phyloP scores from a whole-genome alignment of 345 rosid species.

The Erysimum cheiranthoides region DNA sequence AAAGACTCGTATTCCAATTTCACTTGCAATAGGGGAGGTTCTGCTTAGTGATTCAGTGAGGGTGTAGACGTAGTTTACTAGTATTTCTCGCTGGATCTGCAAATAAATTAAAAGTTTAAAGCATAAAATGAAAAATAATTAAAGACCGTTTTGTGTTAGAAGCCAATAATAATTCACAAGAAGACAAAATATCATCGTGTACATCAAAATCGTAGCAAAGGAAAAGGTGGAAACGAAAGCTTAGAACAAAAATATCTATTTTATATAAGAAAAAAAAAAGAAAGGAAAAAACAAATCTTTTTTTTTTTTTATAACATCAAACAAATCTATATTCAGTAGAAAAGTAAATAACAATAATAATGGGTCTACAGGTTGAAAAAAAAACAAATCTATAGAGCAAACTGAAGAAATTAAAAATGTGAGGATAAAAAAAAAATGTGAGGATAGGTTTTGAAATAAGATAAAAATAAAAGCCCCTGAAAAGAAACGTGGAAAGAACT shows the following conservation, averaged over 20 bases:
- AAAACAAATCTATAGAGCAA: neutral
- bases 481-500: constrained; percentile 35
- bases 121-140: neutral
- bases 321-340: neutral
- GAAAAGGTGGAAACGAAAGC: constrained; percentile 25
- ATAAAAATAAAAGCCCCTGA: constrained; percentile 27
- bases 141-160: constrained; percentile 4
- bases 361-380: neutral
- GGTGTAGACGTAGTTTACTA: constrained; percentile 3
- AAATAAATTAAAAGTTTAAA: neutral
- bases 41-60: neutral
- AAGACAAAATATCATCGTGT: constrained; percentile 18
- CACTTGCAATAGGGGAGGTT: neutral
- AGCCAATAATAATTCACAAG: constrained; percentile 29
- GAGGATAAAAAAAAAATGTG: no score
- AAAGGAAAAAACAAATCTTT: neutral
- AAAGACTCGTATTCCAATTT: neutral
- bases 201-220: neutral
- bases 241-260: no score
- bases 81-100: neutral
- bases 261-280: no score
- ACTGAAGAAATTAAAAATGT: neutral
- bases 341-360: neutral
- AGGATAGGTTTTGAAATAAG: neutral
- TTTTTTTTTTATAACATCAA: no score